phyloP scores from a whole-genome alignment of 1,284 basidiomycete genomes.

The Phylloporus sp. region DNA sequence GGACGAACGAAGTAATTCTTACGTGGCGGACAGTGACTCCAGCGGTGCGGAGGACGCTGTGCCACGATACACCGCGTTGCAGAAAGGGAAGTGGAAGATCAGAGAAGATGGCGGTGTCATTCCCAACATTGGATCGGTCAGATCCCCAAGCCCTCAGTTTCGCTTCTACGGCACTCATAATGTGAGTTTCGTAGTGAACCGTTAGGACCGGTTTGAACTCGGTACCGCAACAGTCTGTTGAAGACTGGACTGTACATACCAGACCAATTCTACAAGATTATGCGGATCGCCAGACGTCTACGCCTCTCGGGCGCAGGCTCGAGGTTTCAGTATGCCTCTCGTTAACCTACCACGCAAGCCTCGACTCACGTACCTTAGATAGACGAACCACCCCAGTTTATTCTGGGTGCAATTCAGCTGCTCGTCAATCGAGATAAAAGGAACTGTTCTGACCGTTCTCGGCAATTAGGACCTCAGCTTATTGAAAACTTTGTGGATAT shows the following conservation, averaged over 20 bases:
- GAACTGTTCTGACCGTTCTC: slow-evolving; percentile 17
- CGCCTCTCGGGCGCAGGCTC: slow-evolving; percentile 30
- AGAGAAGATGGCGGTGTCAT: neutral
- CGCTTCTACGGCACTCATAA: neutral
- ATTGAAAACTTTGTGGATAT: slow-evolving; percentile 38
- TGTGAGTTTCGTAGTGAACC: slow-evolving; percentile 10
- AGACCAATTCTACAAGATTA: slow-evolving; percentile 32
- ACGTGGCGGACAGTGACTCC: neutral
- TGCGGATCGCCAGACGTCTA: slow-evolving; percentile 30
- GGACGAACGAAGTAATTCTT: neutral
- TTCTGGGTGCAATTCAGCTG: slow-evolving; percentile 32
- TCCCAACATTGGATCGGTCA: neutral
- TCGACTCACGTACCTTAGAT: slow-evolving; percentile 23
- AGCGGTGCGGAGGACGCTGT: neutral
- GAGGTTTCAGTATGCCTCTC: slow-evolving; percentile 27
- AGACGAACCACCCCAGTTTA: slow-evolving; percentile 28
- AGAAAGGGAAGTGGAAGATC: slow-evolving; percentile 27
- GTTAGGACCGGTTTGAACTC: neutral
- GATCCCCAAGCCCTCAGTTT: slow-evolving; percentile 6
- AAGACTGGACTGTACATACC: slow-evolving; percentile 30
- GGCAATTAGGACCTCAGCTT: slow-evolving; percentile 33
- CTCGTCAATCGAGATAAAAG: slow-evolving; percentile 35
- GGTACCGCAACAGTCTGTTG: slow-evolving; percentile 11
- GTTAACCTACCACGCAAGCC: neutral
- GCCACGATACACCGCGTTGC: slow-evolving; percentile 4